Base-by-base conservation (phyloP, 2,329 filamentous ascomycete species). In the Monilinia aucupariae region DNA sequence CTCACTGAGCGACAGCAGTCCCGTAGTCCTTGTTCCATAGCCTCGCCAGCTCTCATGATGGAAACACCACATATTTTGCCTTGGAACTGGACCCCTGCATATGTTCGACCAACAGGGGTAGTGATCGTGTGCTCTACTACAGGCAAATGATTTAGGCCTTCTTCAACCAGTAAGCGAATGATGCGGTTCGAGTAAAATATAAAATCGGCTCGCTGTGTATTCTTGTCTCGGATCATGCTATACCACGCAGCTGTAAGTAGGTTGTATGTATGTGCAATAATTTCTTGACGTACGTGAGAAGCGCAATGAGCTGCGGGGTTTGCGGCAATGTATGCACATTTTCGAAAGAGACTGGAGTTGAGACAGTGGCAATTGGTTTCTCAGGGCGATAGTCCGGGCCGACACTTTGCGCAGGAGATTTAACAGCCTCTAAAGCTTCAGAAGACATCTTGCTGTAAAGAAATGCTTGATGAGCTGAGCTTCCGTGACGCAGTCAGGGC, bases 101-200 rank as follows among this genome's bases (percentile, higher is more conserved):
- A 99, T 59, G 85, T 85, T 67, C 88, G 87, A 48, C 92, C 93
- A 50, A 97, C 90, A 0, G 94, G 94, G 8, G 94, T 97, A 49
- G 88, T 96, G 72, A 99, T 89, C 37, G 87, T 86, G 72, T 96
- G 91, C 73, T 91, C 88, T 59, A 96, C 86, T 22, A 96, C 91
- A 1, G 94, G 94, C 49, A 99, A 84, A 76, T 99, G 94, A 76
- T 99, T 99, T 61, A 99, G 82, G 4, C 94, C 94, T 78, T 99
- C 94, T 77, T 99, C 94, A 48, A 99, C 94, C 8, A 99, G 83
- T 49, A 99, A 82, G 39, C 94, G 91, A 75, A 97, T 97, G 75
- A 99, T 97, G 65, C 94, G 87, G 78, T 99, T 99, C 50, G 92
- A 96, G 80, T 97, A 96, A 79, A 99, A 99, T 74, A 99, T 97